Percentiles rank a stretch among this genome's conserved stretches.
phyloP scores from a whole-genome alignment of 176 grass and related monocot species.

The Melocanna baccifera region DNA sequence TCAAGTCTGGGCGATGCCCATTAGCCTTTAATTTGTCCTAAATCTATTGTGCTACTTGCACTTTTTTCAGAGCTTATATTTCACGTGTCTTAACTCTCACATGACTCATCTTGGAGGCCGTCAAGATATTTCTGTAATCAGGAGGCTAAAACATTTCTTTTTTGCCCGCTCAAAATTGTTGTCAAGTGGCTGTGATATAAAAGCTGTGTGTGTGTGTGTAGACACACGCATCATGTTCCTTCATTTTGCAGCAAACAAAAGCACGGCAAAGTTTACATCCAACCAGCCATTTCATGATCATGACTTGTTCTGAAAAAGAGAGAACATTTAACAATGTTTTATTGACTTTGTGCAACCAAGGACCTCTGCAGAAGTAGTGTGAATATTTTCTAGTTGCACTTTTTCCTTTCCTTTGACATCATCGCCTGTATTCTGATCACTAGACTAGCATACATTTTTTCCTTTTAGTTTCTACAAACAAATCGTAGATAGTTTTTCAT shows the following conservation, averaged over 20 bases:
- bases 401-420: not conserved
- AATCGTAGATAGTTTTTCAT: not conserved
- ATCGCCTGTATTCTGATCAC: not conserved
- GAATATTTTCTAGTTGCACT: not conserved
- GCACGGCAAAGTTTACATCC: not conserved
- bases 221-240: slow-evolving; percentile 7
- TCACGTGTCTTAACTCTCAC: not conserved
- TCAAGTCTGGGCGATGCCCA: not conserved
- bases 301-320: not conserved
- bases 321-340: not conserved
- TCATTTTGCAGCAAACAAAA: slow-evolving; percentile 14
- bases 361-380: not conserved
- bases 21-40: not conserved
- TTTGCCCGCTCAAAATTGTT: not conserved
- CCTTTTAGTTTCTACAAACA: not conserved
- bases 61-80: not conserved
- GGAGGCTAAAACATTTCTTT: not conserved
- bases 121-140: not conserved
- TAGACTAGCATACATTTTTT: not conserved
- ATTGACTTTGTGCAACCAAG: not conserved
- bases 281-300: not conserved
- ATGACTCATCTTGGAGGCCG: not conserved
- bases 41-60: not conserved
- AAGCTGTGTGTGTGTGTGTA: too few species aligned
- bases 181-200: not conserved